A percentile compares a stretch with the other conserved stretches of the same genome.
Evolutionary conservation across 2,329 filamentous ascomycete genomes (phyloP).

Genomic region (Ophiostoma ulmi): DNA sequence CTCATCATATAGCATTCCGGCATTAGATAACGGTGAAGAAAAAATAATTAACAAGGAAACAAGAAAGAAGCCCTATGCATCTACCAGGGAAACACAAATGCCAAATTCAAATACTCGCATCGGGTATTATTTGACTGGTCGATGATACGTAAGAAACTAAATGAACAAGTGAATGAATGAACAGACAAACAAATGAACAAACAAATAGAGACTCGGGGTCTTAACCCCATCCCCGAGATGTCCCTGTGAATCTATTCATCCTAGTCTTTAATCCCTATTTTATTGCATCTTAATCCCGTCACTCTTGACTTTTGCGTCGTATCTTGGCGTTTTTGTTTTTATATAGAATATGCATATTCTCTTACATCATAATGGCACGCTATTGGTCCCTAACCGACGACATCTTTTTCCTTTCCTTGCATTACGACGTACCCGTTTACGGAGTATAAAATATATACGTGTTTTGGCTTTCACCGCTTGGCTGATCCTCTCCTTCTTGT

Average conservation of each 20-base stretch:
- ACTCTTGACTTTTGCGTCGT: too few species aligned
- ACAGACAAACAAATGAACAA: neutral
- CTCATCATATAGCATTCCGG: neutral
- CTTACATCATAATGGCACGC: neutral
- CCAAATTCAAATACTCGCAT: neutral
- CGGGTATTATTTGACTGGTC: neutral
- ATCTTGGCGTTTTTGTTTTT: neutral
- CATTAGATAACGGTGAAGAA: neutral
- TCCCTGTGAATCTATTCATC: neutral
- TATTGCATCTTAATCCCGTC: too few species aligned
- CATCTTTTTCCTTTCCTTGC: neutral
- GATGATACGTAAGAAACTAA: neutral
- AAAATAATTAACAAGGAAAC: neutral
- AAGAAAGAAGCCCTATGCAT: neutral
- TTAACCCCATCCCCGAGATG: neutral
- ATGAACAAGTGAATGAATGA: neutral
- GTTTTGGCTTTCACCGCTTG: neutral
- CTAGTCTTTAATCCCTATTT: neutral
- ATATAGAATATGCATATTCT: neutral
- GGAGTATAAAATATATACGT: neutral
- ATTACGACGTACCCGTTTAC: neutral
- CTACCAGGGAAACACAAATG: slow-evolving; percentile 7
- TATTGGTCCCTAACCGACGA: neutral
- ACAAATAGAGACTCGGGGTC: neutral
- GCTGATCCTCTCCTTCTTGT: neutral